A percentile compares a stretch with the other conserved stretches of the same genome.
phyloP scores from a whole-genome alignment of 257 asterid genomes.

The Rauvolfia tetraphylla region DNA sequence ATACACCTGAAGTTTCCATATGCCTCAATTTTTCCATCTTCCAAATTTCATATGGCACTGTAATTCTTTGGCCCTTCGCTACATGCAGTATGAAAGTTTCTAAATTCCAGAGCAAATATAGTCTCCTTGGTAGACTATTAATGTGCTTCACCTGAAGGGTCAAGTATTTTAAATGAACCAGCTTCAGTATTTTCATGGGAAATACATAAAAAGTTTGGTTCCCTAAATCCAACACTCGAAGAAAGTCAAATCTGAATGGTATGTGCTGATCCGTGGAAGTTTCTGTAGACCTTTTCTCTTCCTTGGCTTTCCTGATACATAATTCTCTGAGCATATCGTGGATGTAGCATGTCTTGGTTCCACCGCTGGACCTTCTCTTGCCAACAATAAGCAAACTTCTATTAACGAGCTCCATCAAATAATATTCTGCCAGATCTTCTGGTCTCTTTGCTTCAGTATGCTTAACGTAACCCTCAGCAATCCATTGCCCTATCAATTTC shows the following conservation, averaged over 20 bases:
- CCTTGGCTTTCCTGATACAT: conserved; percentile 10
- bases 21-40: conserved; percentile 14
- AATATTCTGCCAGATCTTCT: conserved; percentile 4
- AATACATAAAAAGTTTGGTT: not conserved
- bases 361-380: no score
- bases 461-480: conserved; percentile 6
- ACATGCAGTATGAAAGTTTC: not conserved
- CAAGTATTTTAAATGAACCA: conserved; percentile 3
- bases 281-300: not conserved
- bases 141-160: not conserved
- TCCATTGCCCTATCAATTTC: conserved; percentile 10
- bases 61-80: not conserved
- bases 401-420: conserved; percentile 12
- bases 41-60: conserved; percentile 6
- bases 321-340: conserved; percentile 15
- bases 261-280: not conserved
- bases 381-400: conserved; percentile 12
- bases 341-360: conserved; percentile 10
- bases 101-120: not conserved
- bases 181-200: not conserved
- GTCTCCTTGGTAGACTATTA: not conserved
- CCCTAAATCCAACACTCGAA: no score
- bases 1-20: not conserved
- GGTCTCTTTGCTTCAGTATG: not conserved
- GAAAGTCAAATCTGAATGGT: not conserved